Evolutionary conservation across 139 green algal genomes (phyloP), one percentile per base, ranked within the genome.

Genomic region (Yamagishiella unicocca): DNA sequence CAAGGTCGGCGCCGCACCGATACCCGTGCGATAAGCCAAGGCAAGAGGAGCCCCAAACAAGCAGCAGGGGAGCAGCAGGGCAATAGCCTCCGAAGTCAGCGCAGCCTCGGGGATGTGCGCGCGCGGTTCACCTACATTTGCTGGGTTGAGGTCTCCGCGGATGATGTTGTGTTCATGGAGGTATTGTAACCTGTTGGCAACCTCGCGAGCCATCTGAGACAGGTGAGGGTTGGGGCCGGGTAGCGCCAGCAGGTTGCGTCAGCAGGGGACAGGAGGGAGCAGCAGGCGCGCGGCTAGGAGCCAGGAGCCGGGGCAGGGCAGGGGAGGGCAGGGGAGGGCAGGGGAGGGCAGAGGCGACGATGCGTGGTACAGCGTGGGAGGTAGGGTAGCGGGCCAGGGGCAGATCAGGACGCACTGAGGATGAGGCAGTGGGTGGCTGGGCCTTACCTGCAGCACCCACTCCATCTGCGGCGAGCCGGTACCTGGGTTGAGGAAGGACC

Each of bases 161-260:
- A 89, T 85, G 75, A 89, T 85, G 84, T 89, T 89, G 55, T 76
- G 78, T n/a, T 74, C 58, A 55, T 90, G 87, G 22, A 91, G 73
- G 73, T 91, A 86, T 74, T 72, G 58, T 82, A 91, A 33, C 4
- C 87, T 82, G 14, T 2, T 17, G 2, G 87, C 87, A 1, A 91
- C 31, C 71, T 91, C 87, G 0, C 54, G 50, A 35, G 87, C 81
- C 64, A 87, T 87, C 82, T 87, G 75, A 4, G 53, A n/a, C 21
- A 35, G 19, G 42, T 6, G 7, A n/a, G 12, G 10, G 38, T 33
- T n/a, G n/a, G n/a, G n/a, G n/a, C n/a, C n/a, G n/a, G n/a, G n/a
- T n/a, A n/a, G n/a, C n/a, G n/a, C n/a, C n/a, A n/a, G n/a, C n/a
- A n/a, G n/a, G n/a, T n/a, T n/a, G n/a, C n/a, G n/a, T n/a, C n/a